A percentile compares a stretch with the other conserved stretches of the same genome.
Evolutionary conservation across 768 basidiomycete genomes (phyloP).

Genomic region (Hericium erinaceus): DNA sequence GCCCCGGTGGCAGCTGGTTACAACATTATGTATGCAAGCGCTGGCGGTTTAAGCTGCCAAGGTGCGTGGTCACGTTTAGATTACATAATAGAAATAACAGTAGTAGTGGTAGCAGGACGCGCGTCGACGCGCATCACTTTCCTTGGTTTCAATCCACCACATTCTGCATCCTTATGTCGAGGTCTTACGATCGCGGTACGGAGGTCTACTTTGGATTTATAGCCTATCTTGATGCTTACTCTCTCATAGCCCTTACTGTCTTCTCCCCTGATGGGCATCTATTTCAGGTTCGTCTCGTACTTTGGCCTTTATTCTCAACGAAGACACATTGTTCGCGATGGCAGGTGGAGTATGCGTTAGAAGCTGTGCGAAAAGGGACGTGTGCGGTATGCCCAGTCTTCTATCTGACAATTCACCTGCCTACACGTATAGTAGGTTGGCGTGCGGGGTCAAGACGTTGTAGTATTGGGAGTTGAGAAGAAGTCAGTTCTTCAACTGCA

Average conservation of each 20-base stretch:
- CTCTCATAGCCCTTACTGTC: constrained; percentile 74
- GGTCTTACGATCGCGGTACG: constrained; percentile 95
- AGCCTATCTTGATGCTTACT: neutral
- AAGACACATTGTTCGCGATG: constrained; percentile 16
- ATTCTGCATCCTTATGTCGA: constrained; percentile 47
- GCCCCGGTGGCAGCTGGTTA: no score
- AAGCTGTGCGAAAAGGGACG: constrained; percentile 94
- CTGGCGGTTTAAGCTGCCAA: no score
- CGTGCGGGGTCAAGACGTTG: constrained; percentile 88
- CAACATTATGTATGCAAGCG: no score
- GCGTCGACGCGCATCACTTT: no score
- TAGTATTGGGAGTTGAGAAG: constrained; percentile 98
- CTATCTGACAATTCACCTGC: neutral
- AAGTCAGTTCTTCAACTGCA: constrained; percentile 95
- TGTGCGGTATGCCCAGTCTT: constrained; percentile 63
- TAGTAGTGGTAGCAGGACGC: no score
- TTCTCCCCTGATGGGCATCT: constrained; percentile 99
- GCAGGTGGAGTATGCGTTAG: constrained; percentile 97
- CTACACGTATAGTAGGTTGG: constrained; percentile 56
- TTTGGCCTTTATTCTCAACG: neutral
- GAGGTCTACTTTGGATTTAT: neutral
- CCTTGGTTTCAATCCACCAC: no score
- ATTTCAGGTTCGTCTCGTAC: constrained; percentile 63
- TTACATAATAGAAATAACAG: no score
- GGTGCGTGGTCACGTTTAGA: no score